Conservation (phyloP, 228 moss, liverwort and hornwort genomes). For the Sphagnum fallax region DNA sequence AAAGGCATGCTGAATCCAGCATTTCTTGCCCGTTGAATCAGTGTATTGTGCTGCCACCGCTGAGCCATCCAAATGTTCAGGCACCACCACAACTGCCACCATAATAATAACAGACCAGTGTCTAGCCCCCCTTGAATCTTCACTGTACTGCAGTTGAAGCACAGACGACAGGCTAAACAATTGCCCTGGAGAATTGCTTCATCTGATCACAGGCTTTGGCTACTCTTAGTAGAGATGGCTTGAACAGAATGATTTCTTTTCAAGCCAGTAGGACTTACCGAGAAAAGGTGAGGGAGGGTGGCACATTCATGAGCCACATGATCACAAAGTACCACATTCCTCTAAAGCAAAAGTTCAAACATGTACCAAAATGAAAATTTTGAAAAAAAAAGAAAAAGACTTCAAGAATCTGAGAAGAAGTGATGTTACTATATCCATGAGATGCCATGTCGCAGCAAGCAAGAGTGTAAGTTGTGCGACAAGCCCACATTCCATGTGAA, state of each 20-base stretch:
- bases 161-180: neutral
- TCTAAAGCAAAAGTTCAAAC: neutral
- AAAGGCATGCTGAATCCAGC: slow-evolving; percentile 47
- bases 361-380: too few relatives aligned
- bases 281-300: too few relatives aligned
- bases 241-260: too few relatives aligned
- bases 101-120: neutral
- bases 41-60: slow-evolving; percentile 60
- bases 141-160: too few relatives aligned
- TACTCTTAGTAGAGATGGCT: neutral
- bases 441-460: slow-evolving; percentile 72
- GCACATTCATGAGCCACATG: too few relatives aligned
- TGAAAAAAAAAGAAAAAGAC: neutral
- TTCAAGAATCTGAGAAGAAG: neutral
- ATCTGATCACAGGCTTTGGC: neutral
- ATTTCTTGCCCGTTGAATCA: slow-evolving; percentile 47
- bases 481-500: slow-evolving; percentile 76
- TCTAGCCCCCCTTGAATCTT: neutral
- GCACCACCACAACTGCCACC: slow-evolving; percentile 64
- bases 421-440: slow-evolving; percentile 58
- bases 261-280: too few relatives aligned
- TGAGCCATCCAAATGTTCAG: slow-evolving; percentile 73
- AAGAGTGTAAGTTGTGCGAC: slow-evolving; percentile 67
- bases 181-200: neutral
- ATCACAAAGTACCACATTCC: neutral